Evolutionary conservation across 2,329 filamentous ascomycete species (phyloP), one percentile per base, ranked within the genome.

Genomic region (Colletotrichum graminicola): DNA sequence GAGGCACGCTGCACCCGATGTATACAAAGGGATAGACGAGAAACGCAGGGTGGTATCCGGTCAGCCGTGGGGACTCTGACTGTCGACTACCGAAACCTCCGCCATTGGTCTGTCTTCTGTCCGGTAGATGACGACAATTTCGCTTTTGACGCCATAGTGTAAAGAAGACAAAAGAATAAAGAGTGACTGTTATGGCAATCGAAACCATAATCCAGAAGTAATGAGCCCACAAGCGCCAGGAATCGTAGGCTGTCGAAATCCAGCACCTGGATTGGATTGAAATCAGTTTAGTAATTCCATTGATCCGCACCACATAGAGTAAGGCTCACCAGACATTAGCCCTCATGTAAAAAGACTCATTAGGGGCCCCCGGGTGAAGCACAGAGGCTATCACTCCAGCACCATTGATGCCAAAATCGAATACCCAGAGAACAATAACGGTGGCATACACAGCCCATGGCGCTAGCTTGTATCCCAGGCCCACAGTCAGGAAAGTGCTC

Each of bases 11-110:
- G 77, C 89, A 89, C n/a, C 90, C 73, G 34, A 90, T 83, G 76
- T 91, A 91, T 72, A 91, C 87, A 67, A 90, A 75, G 0, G 90
- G 90, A 73, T 92, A 92, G 3, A 89, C 81, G 36, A 90, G 88
- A 73, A 91, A 86, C 41, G 84, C 80, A 16, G 69, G 69, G n/a
- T 72, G 69, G 11, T 72, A 72, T 0, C 65, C 69, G 12, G 54
- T 69, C 7, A 43, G 39, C 39, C n/a, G 41, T 39, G 8, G 65
- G n/a, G 16, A 45, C 7, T 49, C 62, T 10, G 18, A 29, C 23
- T 29, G 10, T 14, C 10, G 36, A 18, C 14, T 32, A 23, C 16
- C 14, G 3, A 36, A 32, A 21, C 12, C 45, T 47, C 34, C 49
- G 23, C 39, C 75, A 65, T 4, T 54, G 43, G n/a, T 16, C 21